These are phyloP conservation scores for Rubus idaeus DNA, from an alignment of 306 rosid genomes.

Conservation along the genomic window DNA sequence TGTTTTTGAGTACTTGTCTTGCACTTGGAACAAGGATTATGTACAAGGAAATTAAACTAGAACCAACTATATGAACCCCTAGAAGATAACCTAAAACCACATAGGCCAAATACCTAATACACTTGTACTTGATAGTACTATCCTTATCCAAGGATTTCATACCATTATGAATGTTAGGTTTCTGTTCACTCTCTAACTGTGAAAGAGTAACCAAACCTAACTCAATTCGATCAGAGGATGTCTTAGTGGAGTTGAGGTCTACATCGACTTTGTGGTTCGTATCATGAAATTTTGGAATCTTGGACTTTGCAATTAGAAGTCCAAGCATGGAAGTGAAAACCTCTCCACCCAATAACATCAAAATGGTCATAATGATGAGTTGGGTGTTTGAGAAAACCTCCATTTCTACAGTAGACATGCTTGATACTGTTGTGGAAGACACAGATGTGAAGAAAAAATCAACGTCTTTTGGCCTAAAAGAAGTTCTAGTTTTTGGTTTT, in stretches of 20 bases:
- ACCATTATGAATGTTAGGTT: not conserved
- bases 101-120: constrained; percentile 39
- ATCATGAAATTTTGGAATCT: constrained; percentile 1
- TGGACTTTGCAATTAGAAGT: constrained; percentile 27
- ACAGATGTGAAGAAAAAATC: constrained; percentile 73
- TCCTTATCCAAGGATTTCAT: not conserved
- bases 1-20: constrained; percentile 29
- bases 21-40: constrained; percentile 36
- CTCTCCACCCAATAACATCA: constrained; percentile 73
- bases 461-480: constrained; percentile 18
- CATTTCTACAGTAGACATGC: constrained; percentile 71
- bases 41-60: constrained; percentile 30
- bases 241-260: not conserved
- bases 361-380: constrained; percentile 43
- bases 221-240: constrained; percentile 23
- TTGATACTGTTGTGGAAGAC: constrained; percentile 69
- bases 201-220: constrained; percentile 9
- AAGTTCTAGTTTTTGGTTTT: constrained; percentile 30
- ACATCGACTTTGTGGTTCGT: not conserved
- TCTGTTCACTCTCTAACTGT: not conserved
- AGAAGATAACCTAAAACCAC: constrained; percentile 45
- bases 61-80: constrained; percentile 33
- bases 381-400: constrained; percentile 54
- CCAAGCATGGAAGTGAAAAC: constrained; percentile 56
- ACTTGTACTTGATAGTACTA: constrained; percentile 14